These are phyloP conservation scores for Fusarium liriodendri DNA, from an alignment of 2,329 filamentous ascomycete species.

Conservation along the genomic window DNA sequence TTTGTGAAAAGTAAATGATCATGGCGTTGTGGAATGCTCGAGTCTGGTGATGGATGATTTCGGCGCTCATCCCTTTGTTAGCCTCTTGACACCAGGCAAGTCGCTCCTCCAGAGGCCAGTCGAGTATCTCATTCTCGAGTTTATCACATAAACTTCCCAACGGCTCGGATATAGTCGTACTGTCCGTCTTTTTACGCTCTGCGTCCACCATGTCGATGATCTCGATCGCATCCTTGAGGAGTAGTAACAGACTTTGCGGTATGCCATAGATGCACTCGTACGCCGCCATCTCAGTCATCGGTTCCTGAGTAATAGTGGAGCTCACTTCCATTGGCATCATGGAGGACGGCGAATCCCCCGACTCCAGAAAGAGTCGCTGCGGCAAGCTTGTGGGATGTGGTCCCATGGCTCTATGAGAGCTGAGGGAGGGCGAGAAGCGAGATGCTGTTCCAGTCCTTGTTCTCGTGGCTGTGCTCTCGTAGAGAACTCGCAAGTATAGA, in stretches of 20 bases:
- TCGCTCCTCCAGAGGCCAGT: constrained; percentile 15
- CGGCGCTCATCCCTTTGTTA: constrained; percentile 6
- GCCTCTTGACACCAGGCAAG: neutral
- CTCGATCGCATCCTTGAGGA: constrained; percentile 16
- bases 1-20: constrained; percentile 42
- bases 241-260: constrained; percentile 1
- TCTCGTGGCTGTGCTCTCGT: constrained; percentile 35
- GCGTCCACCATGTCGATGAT: constrained; percentile 16
- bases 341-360: neutral
- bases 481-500: constrained; percentile 40
- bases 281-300: neutral
- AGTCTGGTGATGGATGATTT: constrained; percentile 25
- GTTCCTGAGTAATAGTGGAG: neutral
- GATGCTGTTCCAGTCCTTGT: neutral
- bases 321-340: neutral
- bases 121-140: constrained; percentile 19
- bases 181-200: neutral
- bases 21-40: constrained; percentile 41
- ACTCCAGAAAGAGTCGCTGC: neutral
- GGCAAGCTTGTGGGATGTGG: neutral
- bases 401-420: neutral
- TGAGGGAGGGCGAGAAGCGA: neutral
- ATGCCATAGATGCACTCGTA: constrained; percentile 26
- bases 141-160: constrained; percentile 9
- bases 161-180: neutral